Evolutionary conservation across 164 flowering plant species (phyloP).

Genomic region (Stephania yunnanensis): DNA sequence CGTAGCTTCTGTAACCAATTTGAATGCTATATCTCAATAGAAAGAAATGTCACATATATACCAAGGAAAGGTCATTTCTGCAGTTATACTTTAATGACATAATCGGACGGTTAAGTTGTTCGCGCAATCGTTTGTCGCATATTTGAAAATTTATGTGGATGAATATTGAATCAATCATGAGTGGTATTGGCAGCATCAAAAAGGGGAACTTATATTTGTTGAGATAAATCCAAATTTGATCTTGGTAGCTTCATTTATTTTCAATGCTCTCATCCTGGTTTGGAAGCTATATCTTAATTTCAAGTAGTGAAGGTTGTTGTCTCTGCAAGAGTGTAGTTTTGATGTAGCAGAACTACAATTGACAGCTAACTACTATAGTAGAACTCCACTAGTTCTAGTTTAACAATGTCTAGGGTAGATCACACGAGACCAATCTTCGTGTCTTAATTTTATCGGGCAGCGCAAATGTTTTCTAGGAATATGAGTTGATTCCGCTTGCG

Average conservation of each 20-base stretch:
- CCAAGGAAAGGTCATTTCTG: background rate
- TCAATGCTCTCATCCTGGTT: background rate
- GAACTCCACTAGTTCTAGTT: too few species aligned
- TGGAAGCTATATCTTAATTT: background rate
- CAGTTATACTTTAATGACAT: background rate
- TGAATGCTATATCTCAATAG: background rate
- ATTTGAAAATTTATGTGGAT: background rate
- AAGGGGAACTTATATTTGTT: too few species aligned
- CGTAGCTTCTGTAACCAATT: slow-evolving; percentile 12
- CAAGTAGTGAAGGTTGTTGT: background rate
- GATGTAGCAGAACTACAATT: background rate
- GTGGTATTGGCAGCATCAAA: background rate
- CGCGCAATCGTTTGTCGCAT: background rate
- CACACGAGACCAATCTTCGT: too few species aligned
- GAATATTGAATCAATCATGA: background rate
- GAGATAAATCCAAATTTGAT: too few species aligned
- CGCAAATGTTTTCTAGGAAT: too few species aligned
- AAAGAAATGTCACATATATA: background rate
- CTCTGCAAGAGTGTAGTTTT: background rate
- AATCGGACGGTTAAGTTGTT: slow-evolving; percentile 1
- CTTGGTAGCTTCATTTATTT: background rate
- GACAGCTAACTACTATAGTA: background rate
- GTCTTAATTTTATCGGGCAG: too few species aligned
- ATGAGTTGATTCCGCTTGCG: too few species aligned
- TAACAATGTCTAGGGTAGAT: too few species aligned